Conservation (phyloP, 805 yeast genomes). For the Yamadazyma phyllophila region DNA sequence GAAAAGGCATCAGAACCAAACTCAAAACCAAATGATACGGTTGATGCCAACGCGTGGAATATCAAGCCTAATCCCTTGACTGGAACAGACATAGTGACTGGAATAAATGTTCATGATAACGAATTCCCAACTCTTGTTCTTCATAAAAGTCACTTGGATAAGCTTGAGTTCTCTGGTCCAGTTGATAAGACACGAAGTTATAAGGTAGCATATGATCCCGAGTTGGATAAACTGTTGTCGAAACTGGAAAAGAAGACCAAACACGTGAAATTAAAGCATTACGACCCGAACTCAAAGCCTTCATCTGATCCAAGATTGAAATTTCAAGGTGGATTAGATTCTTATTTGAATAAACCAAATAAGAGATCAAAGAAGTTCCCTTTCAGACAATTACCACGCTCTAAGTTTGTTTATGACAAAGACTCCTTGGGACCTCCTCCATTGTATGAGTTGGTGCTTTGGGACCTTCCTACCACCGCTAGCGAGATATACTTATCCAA, state of each 20-base stretch:
- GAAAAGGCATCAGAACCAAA: too few species aligned
- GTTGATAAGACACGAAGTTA: conserved; percentile 29
- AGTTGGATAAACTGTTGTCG: conserved; percentile 31
- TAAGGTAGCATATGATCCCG: conserved; percentile 51
- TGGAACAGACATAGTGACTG: conserved; percentile 36
- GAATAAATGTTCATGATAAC: conserved; percentile 30
- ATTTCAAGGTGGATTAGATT: conserved; percentile 15
- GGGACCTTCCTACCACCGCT: conserved; percentile 60
- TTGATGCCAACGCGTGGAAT: not conserved
- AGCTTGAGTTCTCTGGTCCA: conserved; percentile 11
- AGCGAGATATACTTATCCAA: conserved; percentile 46
- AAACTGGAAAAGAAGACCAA: conserved; percentile 31
- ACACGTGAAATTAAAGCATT: conserved; percentile 40
- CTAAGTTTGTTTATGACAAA: conserved; percentile 56
- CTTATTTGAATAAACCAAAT: conserved; percentile 36
- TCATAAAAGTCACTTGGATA: conserved; percentile 20
- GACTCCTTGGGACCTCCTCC: conserved; percentile 78
- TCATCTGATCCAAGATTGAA: conserved; percentile 43
- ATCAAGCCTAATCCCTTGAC: conserved; percentile 2
- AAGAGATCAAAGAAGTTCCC: conserved; percentile 42
- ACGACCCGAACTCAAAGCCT: conserved; percentile 17
- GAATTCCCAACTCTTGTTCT: conserved; percentile 29
- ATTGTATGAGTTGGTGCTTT: conserved; percentile 62
- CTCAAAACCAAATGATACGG: not conserved
- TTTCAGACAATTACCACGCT: conserved; percentile 40